phyloP scores from a whole-genome alignment of 768 basidiomycete genomes.

The Termitomyces sp. region DNA sequence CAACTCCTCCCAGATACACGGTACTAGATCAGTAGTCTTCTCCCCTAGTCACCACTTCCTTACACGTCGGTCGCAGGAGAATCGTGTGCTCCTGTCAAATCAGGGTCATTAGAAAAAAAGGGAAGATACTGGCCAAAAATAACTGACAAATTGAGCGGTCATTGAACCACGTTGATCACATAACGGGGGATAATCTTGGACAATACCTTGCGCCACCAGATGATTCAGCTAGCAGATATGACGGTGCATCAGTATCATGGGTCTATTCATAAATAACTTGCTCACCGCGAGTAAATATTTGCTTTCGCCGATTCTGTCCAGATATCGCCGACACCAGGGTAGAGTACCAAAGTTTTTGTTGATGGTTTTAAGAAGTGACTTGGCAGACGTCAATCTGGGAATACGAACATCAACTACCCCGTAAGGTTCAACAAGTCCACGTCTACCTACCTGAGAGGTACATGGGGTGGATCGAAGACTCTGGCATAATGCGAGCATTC shows the following conservation, averaged over 20 bases:
- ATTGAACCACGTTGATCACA: constrained; percentile 81
- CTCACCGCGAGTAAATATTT: constrained; percentile 86
- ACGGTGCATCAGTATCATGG: not conserved
- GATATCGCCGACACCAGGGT: constrained; percentile 93
- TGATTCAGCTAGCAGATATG: constrained; percentile 66
- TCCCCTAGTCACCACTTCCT: constrained; percentile 82
- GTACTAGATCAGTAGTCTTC: constrained; percentile 60
- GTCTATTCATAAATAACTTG: constrained; percentile 18
- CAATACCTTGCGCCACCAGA: constrained; percentile 83
- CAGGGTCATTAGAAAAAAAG: not conserved
- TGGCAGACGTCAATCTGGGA: constrained; percentile 74
- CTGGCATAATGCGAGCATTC: constrained; percentile 93
- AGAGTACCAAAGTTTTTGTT: constrained; percentile 92
- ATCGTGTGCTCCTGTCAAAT: constrained; percentile 76
- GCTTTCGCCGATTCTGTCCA: constrained; percentile 89
- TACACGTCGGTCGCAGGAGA: constrained; percentile 76
- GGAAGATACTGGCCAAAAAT: not conserved
- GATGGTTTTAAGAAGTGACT: constrained; percentile 82
- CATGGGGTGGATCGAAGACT: constrained; percentile 63
- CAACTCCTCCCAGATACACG: not conserved
- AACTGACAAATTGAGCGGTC: constrained; percentile 88
- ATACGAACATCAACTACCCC: not conserved
- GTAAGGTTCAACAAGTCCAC: not conserved
- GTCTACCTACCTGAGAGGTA: constrained; percentile 64
- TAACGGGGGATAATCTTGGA: constrained; percentile 90